Percentiles rank a stretch among this genome's conserved stretches.
Evolutionary conservation across 148 eudicot genomes (phyloP).

Genomic region (Rhododendron molle): DNA sequence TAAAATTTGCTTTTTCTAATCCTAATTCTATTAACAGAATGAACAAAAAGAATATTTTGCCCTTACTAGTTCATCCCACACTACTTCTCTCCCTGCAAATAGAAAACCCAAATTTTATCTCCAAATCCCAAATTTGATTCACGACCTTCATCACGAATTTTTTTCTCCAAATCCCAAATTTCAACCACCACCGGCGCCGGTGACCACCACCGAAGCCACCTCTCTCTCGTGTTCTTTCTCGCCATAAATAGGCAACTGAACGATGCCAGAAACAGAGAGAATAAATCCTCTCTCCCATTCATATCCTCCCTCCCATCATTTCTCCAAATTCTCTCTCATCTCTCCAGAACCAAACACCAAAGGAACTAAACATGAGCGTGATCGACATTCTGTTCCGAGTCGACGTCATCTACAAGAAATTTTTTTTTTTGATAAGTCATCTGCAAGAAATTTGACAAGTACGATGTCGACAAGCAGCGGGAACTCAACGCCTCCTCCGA

Average conservation of each 20-base stretch:
- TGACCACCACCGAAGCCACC: not conserved
- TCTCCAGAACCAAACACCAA: not conserved
- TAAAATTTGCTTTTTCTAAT: too few relatives aligned
- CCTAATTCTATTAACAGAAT: too few relatives aligned
- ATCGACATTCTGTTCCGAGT: constrained; percentile 70
- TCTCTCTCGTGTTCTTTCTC: not conserved
- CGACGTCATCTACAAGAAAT: constrained; percentile 62
- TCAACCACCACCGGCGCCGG: too few relatives aligned
- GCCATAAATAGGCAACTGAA: not conserved
- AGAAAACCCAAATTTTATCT: too few relatives aligned
- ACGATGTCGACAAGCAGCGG: constrained; percentile 72
- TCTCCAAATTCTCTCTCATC: not conserved
- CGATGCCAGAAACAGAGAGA: not conserved
- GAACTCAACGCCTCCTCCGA: constrained; percentile 69
- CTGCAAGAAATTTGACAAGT: constrained; percentile 58
- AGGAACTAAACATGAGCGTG: constrained; percentile 46
- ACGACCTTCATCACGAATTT: too few relatives aligned
- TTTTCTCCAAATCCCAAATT: too few relatives aligned
- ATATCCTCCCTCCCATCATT: not conserved
- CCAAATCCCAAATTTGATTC: too few relatives aligned
- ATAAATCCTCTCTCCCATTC: not conserved
- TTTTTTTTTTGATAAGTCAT: too few relatives aligned
- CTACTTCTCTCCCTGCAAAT: too few relatives aligned
- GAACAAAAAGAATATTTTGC: too few relatives aligned
- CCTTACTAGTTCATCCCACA: too few relatives aligned